Conservation (phyloP, 768 basidiomycete species). For the Suillus subluteus region DNA sequence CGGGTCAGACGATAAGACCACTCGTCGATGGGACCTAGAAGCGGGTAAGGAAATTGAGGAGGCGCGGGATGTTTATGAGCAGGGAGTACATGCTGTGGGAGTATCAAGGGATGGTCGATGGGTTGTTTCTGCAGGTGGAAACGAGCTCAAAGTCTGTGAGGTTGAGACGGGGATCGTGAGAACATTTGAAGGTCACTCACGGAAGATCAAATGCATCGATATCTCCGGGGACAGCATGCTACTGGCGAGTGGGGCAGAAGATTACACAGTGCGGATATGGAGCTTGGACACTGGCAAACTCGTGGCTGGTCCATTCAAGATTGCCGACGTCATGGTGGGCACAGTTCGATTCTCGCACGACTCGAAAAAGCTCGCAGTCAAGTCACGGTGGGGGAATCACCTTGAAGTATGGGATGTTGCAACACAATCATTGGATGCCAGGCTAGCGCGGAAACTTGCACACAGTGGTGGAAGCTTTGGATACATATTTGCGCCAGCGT, state of each 20-base stretch:
- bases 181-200: too few species aligned
- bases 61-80: background rate
- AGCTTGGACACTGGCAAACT: too few species aligned
- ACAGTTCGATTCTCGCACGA: slow-evolving; percentile 1
- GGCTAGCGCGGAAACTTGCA: too few species aligned
- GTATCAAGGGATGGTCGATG: background rate
- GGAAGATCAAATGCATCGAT: too few species aligned
- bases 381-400: background rate
- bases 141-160: background rate
- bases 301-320: background rate
- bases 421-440: background rate
- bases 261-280: too few species aligned
- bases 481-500: too few species aligned
- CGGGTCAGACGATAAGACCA: background rate
- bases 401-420: background rate
- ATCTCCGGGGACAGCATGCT: too few species aligned
- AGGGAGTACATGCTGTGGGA: too few species aligned
- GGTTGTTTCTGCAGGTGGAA: background rate
- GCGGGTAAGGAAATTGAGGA: background rate
- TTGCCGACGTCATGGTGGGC: fast-evolving
- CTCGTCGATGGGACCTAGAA: background rate
- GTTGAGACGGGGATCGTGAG: background rate
- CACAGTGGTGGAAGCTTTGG: too few species aligned
- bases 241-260: too few species aligned
- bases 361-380: background rate